phyloP scores from a whole-genome alignment of 208 protist genomes.

The Crithidia bombi region DNA sequence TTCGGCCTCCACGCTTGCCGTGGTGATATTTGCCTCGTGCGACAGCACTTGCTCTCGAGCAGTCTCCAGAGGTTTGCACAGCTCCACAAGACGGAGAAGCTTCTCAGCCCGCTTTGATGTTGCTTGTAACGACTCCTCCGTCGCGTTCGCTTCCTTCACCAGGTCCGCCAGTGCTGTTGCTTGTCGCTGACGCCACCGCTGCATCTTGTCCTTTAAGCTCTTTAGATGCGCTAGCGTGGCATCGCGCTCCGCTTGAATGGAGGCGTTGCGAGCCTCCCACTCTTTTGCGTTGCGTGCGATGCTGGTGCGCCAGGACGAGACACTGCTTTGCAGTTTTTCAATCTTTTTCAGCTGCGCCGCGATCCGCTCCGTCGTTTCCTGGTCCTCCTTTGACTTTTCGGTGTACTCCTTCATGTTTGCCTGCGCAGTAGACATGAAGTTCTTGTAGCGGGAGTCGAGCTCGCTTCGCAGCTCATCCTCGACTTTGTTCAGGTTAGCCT shows the following conservation, averaged over 20 bases:
- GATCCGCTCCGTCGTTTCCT: slow-evolving; percentile 91
- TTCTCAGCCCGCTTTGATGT: slow-evolving; percentile 81
- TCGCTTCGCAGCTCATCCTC: slow-evolving; percentile 77
- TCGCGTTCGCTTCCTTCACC: slow-evolving; percentile 86
- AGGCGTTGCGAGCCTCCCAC: slow-evolving; percentile 93
- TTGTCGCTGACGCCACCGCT: slow-evolving; percentile 90
- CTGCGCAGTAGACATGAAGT: slow-evolving; percentile 92
- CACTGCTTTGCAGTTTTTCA: slow-evolving; percentile 93
- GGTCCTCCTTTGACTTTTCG: slow-evolving; percentile 95
- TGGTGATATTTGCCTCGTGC: slow-evolving; percentile 81
- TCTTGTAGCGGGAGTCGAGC: slow-evolving; percentile 88
- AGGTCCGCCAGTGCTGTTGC: slow-evolving; percentile 86
- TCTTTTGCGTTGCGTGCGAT: slow-evolving; percentile 87
- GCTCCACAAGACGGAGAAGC: slow-evolving; percentile 93
- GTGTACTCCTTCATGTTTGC: slow-evolving; percentile 95
- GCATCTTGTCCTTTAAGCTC: slow-evolving; percentile 94
- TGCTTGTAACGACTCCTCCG: slow-evolving; percentile 74
- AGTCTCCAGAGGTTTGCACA: slow-evolving; percentile 95
- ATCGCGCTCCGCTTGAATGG: slow-evolving; percentile 93
- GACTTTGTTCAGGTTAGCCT: slow-evolving; percentile 70
- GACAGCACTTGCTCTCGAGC: slow-evolving; percentile 94
- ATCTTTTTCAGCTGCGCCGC: slow-evolving; percentile 93
- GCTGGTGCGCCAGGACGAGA: slow-evolving; percentile 92
- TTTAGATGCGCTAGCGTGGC: slow-evolving; percentile 92
- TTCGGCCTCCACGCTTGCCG: slow-evolving; percentile 77